Percentiles rank a stretch among this genome's conserved stretches.
These are phyloP conservation scores for Parmales sp. DNA, from an alignment of 108 stramenopile genomes.

Conservation along the genomic window DNA sequence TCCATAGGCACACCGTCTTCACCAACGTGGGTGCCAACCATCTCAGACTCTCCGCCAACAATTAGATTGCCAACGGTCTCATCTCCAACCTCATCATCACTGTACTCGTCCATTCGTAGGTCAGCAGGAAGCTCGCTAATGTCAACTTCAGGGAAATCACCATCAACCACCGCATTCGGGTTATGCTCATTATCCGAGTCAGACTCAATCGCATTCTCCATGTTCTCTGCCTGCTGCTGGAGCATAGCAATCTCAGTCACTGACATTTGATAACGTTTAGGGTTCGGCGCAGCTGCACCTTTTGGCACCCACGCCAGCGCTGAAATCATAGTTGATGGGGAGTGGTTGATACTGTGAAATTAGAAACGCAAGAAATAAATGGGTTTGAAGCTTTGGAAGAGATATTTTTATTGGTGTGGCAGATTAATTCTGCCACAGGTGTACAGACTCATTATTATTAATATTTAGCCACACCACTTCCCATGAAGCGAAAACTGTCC, in stretches of 20 bases:
- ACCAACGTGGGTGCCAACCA: slow-evolving; percentile 20
- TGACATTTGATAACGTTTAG: slow-evolving; percentile 68
- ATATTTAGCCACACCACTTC: no score
- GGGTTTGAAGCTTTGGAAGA: no score
- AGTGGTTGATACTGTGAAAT: no score
- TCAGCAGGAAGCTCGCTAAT: slow-evolving; percentile 54
- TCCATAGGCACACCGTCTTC: slow-evolving; percentile 9
- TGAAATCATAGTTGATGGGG: slow-evolving; percentile 51
- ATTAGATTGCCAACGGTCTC: slow-evolving; percentile 52
- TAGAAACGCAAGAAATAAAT: no score
- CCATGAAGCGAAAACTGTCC: no score
- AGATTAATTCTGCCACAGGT: no score
- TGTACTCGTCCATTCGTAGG: slow-evolving; percentile 83
- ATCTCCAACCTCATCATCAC: slow-evolving; percentile 67
- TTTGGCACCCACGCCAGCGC: slow-evolving; percentile 64
- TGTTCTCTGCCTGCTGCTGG: slow-evolving; percentile 24
- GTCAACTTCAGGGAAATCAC: slow-evolving; percentile 38
- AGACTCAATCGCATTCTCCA: slow-evolving; percentile 12
- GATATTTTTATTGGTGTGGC: no score
- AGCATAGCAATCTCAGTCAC: slow-evolving; percentile 57
- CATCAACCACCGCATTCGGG: slow-evolving; percentile 13
- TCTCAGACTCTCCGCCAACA: slow-evolving; percentile 50
- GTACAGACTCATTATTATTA: no score
- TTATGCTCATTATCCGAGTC: not conserved
- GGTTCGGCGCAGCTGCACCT: slow-evolving; percentile 64